Conservation (phyloP, 768 basidiomycete genomes). For the Hysterangium stoloniferum region DNA sequence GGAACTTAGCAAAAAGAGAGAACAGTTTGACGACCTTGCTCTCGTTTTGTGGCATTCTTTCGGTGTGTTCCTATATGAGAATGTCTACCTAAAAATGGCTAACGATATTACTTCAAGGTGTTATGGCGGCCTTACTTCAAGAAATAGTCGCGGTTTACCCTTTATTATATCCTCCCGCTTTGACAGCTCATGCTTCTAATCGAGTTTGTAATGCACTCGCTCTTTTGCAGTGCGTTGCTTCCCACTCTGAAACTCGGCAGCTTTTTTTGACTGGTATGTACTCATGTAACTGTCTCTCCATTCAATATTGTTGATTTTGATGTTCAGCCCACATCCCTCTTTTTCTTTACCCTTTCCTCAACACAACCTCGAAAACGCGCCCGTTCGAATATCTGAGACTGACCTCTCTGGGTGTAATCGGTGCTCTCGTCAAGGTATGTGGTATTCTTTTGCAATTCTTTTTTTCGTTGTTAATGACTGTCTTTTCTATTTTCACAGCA, state of each 20-base stretch:
- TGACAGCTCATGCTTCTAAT: constrained; percentile 96
- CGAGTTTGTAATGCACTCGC: constrained; percentile 98
- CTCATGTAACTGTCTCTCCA: background rate
- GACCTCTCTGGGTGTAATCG: constrained; percentile 98
- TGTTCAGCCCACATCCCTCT: constrained; percentile 87
- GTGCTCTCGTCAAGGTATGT: constrained; percentile 90
- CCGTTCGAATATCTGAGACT: constrained; percentile 99
- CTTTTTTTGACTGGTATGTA: constrained; percentile 84
- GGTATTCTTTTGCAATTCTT: constrained; percentile 2
- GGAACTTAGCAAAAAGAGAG: constrained; percentile 97
- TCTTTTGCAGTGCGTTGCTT: constrained; percentile 95
- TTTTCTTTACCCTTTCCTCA: constrained; percentile 93
- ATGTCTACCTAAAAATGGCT: background rate
- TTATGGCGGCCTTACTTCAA: constrained; percentile 95
- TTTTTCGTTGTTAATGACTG: background rate
- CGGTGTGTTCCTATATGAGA: constrained; percentile 40
- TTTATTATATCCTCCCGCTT: constrained; percentile 86
- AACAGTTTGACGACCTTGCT: constrained; percentile 98
- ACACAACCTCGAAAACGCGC: constrained; percentile 98
- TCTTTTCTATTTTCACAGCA: constrained; percentile 44
- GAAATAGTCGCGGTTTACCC: constrained; percentile 99
- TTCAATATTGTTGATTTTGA: background rate
- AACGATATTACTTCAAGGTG: constrained; percentile 44
- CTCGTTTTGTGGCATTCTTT: constrained; percentile 98
- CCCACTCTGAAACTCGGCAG: constrained; percentile 91